phyloP scores from a whole-genome alignment of 176 grass and related monocot genomes.

The Oropetium thomaeum region DNA sequence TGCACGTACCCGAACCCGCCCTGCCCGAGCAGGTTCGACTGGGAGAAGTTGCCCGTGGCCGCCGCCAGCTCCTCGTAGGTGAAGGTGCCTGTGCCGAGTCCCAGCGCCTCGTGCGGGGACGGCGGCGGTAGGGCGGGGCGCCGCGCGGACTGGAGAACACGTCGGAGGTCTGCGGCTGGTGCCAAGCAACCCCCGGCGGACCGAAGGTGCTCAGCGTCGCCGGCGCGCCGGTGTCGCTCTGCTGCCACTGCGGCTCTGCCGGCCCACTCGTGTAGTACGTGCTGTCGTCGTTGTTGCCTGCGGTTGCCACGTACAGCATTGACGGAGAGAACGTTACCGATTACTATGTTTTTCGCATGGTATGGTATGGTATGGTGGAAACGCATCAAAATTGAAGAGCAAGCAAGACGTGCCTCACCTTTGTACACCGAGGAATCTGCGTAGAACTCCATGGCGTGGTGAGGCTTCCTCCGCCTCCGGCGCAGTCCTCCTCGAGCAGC shows the following conservation, averaged over 20 bases:
- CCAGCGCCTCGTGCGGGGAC: constrained; percentile 26
- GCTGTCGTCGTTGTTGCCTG: too few relatives aligned
- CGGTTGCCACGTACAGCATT: too few relatives aligned
- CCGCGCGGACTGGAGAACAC: too few relatives aligned
- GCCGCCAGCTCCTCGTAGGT: constrained; percentile 62
- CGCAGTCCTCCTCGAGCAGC: constrained; percentile 52
- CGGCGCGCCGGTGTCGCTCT: too few relatives aligned
- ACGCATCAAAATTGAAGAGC: not conserved
- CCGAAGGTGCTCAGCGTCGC: too few relatives aligned
- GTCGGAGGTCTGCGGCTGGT: too few relatives aligned
- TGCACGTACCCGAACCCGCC: constrained; percentile 87
- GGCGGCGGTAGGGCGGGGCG: constrained; percentile 18
- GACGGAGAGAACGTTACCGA: not conserved
- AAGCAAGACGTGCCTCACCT: constrained; percentile 45
- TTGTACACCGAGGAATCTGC: constrained; percentile 38
- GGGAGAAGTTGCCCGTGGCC: constrained; percentile 53
- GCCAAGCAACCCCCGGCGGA: too few relatives aligned
- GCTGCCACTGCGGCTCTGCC: too few relatives aligned
- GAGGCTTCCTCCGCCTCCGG: constrained; percentile 60
- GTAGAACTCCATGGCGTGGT: constrained; percentile 54
- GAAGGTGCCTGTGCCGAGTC: constrained; percentile 51
- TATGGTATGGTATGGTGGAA: too few relatives aligned
- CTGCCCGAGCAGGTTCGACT: constrained; percentile 60
- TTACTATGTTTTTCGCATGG: too few relatives aligned
- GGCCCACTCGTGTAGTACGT: too few relatives aligned